Evolutionary conservation across 768 basidiomycete genomes (phyloP).

Genomic region (Hydnomerulius pinastri): DNA sequence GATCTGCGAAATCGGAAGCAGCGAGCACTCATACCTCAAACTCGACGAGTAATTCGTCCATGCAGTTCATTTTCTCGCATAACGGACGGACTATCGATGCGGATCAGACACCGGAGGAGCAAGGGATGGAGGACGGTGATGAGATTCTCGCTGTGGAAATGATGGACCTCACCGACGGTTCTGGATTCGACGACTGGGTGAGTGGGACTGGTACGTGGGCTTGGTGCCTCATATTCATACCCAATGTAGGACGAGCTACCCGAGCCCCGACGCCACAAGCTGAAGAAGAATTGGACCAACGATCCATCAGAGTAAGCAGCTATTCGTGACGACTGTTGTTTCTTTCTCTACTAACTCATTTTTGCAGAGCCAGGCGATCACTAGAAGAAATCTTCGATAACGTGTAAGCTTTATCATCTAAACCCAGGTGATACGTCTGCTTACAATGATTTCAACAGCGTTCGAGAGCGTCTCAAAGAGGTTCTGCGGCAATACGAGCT

Average conservation of each 20-base stretch:
- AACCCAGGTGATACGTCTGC: neutral
- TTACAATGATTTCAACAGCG: constrained; percentile 42
- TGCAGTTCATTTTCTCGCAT: constrained; percentile 87
- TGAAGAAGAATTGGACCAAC: constrained; percentile 82
- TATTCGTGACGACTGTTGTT: constrained; percentile 4
- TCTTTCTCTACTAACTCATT: neutral
- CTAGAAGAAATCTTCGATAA: constrained; percentile 84
- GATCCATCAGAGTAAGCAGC: constrained; percentile 68
- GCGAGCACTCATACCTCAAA: constrained; percentile 46
- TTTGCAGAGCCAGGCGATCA: constrained; percentile 64
- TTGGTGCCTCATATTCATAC: constrained; percentile 2
- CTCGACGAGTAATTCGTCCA: constrained; percentile 41
- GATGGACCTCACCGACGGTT: constrained; percentile 83
- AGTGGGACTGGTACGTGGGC: constrained; percentile 24
- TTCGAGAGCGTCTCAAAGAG: constrained; percentile 84
- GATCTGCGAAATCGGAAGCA: constrained; percentile 51
- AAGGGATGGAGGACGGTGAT: constrained; percentile 85
- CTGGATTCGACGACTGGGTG: constrained; percentile 64
- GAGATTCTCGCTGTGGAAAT: constrained; percentile 88
- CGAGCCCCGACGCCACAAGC: constrained; percentile 63
- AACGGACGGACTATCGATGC: constrained; percentile 77
- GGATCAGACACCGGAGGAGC: constrained; percentile 84
- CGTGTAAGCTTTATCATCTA: constrained; percentile 57
- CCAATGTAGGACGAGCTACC: constrained; percentile 59
- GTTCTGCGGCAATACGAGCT: constrained; percentile 87